Evolutionary conservation across 139 green algal genomes (phyloP).

Genomic region (Auxenochlorella protothecoides): DNA sequence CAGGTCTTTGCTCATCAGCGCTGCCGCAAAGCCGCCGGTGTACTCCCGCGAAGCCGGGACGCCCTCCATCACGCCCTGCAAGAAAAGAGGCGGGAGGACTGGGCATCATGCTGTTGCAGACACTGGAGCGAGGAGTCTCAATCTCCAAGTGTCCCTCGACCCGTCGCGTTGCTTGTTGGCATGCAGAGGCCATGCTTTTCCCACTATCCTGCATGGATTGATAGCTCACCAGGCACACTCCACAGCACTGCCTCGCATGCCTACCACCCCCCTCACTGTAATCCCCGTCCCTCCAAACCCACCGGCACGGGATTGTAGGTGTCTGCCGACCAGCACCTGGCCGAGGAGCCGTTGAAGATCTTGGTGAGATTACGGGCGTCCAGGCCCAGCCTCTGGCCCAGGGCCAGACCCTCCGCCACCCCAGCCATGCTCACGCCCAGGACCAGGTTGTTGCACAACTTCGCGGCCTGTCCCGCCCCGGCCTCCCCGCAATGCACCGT

Average conservation of each 20-base stretch:
- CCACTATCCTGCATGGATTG: too few species aligned
- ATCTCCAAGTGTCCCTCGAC: too few species aligned
- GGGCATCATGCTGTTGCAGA: too few species aligned
- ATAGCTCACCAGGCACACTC: too few species aligned
- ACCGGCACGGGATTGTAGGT: conserved; percentile 19
- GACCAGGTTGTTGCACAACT: conserved; percentile 48
- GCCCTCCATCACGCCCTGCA: conserved; percentile 15
- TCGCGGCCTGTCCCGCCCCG: conserved; percentile 23
- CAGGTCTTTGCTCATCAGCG: conserved; percentile 55
- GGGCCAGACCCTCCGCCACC: conserved; percentile 47
- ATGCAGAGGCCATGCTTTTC: too few species aligned
- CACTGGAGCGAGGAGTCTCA: too few species aligned
- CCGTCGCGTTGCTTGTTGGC: too few species aligned
- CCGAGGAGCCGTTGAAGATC: conserved; percentile 58
- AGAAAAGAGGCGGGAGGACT: neutral
- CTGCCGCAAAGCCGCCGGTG: conserved; percentile 39
- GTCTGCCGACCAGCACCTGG: conserved; percentile 43
- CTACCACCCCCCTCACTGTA: too few species aligned
- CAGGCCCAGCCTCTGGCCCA: conserved; percentile 51
- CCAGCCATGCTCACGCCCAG: conserved; percentile 55
- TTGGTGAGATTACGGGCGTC: conserved; percentile 36
- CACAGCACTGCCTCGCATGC: too few species aligned
- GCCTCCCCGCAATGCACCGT: conserved; percentile 40
- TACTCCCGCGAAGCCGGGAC: conserved; percentile 43
- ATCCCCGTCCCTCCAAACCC: too few species aligned